Evolutionary conservation across 768 basidiomycete genomes (phyloP).

Genomic region (Lactarius tabidus): DNA sequence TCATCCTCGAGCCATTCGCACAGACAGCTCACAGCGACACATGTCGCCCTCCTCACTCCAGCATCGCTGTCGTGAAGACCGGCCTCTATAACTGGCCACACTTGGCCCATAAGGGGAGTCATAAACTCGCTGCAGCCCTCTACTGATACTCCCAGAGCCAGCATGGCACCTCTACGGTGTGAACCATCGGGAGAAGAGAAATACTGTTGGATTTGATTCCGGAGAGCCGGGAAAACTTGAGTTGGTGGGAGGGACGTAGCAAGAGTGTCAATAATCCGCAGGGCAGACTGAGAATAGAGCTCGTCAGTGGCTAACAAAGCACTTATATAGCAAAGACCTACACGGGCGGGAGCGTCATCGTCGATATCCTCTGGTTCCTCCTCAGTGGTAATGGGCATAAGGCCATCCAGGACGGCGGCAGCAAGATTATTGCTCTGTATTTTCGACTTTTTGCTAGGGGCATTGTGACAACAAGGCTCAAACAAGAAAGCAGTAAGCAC

Average conservation of each 20-base stretch:
- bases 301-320: slow-evolving; percentile 6
- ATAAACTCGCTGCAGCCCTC: slow-evolving; percentile 99
- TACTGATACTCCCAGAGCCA: slow-evolving; percentile 91
- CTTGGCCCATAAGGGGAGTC: slow-evolving; percentile 83
- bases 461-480: slow-evolving; percentile 16
- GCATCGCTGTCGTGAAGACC: slow-evolving; percentile 83
- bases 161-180: slow-evolving; percentile 87
- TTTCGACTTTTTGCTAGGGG: slow-evolving; percentile 87
- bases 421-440: slow-evolving; percentile 84
- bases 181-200: slow-evolving; percentile 75
- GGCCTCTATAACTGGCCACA: slow-evolving; percentile 92
- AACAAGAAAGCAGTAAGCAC: slow-evolving; percentile 28
- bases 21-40: slow-evolving; percentile 90
- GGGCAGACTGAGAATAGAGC: slow-evolving; percentile 59
- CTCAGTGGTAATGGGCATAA: slow-evolving; percentile 93
- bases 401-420: slow-evolving; percentile 77
- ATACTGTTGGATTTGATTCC: slow-evolving; percentile 76
- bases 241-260: slow-evolving; percentile 88
- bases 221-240: slow-evolving; percentile 94
- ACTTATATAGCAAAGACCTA: slow-evolving; percentile 37
- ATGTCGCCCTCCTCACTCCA: slow-evolving; percentile 90
- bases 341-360: slow-evolving; percentile 88
- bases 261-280: slow-evolving; percentile 91
- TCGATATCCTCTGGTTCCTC: slow-evolving; percentile 91
- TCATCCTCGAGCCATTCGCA: slow-evolving; percentile 98